Percentiles rank a stretch among this genome's conserved stretches.
Evolutionary conservation across 2,329 filamentous ascomycete species (phyloP).

Genomic region (Penicillium decumbens): DNA sequence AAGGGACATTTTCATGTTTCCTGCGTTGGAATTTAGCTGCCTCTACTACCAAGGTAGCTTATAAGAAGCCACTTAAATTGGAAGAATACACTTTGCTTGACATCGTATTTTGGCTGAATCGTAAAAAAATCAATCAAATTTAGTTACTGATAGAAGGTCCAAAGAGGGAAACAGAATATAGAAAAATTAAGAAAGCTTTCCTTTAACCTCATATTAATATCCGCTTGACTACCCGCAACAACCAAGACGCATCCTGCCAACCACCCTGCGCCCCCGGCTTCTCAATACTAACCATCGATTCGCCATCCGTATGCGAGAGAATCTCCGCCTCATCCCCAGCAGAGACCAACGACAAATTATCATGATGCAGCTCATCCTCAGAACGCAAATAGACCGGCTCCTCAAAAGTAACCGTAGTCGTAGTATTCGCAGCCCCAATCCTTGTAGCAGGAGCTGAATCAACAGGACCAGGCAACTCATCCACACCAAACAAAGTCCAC

Average conservation of each 20-base stretch:
- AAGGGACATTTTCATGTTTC: neutral
- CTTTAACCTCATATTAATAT: conserved; percentile 26
- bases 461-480: conserved; percentile 37
- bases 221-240: conserved; percentile 50
- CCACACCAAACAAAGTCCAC: conserved; percentile 53
- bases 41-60: neutral
- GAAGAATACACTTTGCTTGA: neutral
- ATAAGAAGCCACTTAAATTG: neutral
- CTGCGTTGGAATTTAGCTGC: neutral
- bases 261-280: conserved; percentile 43
- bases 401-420: conserved; percentile 24
- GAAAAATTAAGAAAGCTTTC: neutral
- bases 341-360: conserved; percentile 12
- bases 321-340: conserved; percentile 25
- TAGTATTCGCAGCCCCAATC: conserved; percentile 19
- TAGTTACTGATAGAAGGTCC: neutral
- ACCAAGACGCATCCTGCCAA: conserved; percentile 57
- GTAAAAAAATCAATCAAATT: neutral
- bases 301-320: conserved; percentile 28
- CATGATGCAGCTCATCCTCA: conserved; percentile 3
- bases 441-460: conserved; percentile 3
- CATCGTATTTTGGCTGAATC: neutral
- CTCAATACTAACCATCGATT: conserved; percentile 26
- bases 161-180: neutral
- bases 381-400: conserved; percentile 3